Evolutionary conservation across 805 yeast species (phyloP).

Genomic region (Ogataea chonburiensis): DNA sequence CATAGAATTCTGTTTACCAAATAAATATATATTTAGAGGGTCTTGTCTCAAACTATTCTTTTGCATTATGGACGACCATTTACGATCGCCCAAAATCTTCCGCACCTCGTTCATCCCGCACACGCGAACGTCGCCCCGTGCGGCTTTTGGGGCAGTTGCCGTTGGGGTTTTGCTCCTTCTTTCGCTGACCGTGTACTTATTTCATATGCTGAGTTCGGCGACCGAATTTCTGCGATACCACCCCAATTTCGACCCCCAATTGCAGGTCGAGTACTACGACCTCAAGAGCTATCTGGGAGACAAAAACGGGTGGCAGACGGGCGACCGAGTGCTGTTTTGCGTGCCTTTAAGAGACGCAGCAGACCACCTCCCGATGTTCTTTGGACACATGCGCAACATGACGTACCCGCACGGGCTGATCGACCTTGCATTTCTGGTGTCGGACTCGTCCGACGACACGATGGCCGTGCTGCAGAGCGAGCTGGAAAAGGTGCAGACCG

Average conservation of each 20-base stretch:
- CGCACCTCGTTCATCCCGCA: no score
- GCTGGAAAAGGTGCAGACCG: conserved; percentile 62
- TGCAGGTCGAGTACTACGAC: conserved; percentile 36
- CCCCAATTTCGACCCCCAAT: conserved; percentile 19
- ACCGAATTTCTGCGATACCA: conserved; percentile 12
- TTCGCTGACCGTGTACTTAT: conserved; percentile 1
- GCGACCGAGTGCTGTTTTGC: conserved; percentile 52
- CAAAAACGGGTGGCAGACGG: conserved; percentile 52
- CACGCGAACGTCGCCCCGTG: neutral
- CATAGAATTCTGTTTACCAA: conserved; percentile 14
- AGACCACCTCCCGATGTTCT: conserved; percentile 60
- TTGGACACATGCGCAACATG: conserved; percentile 53
- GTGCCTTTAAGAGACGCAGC: conserved; percentile 63
- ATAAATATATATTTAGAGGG: conserved; percentile 6
- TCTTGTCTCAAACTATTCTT: no score
- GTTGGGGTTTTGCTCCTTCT: no score
- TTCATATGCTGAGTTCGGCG: conserved; percentile 1
- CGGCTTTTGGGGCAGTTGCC: conserved; percentile 1
- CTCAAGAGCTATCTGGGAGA: conserved; percentile 43
- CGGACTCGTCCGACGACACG: conserved; percentile 89
- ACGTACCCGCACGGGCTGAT: conserved; percentile 57
- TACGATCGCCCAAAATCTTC: conserved; percentile 20
- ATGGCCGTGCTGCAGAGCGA: conserved; percentile 61
- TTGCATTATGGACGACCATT: conserved; percentile 4
- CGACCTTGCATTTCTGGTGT: conserved; percentile 75